phyloP scores from a whole-genome alignment of 805 yeast genomes.

The Saccharomycopsis sp. region DNA sequence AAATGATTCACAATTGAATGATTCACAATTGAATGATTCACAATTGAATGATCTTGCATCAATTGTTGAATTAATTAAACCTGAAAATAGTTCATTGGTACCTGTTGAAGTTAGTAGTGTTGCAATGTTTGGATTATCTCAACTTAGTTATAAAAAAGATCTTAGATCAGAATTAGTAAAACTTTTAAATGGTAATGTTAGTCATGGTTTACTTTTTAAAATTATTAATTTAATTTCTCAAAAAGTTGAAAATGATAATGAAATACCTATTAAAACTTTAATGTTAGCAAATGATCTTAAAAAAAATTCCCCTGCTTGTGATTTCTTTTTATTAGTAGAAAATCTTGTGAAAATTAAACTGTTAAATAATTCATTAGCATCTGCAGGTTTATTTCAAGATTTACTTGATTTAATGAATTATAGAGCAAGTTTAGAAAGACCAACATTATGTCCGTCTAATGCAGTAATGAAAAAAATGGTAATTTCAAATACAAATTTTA shows the following conservation, averaged over 20 bases:
- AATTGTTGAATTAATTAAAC: slow-evolving; percentile 61
- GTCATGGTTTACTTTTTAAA: slow-evolving; percentile 75
- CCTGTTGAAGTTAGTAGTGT: slow-evolving; percentile 34
- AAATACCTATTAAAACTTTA: slow-evolving; percentile 2
- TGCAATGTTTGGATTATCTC: slow-evolving; percentile 58
- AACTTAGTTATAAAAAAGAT: slow-evolving; percentile 52
- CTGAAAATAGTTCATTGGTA: slow-evolving; percentile 37
- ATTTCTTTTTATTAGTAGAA: slow-evolving; percentile 49
- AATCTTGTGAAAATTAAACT: slow-evolving; percentile 45
- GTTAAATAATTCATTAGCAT: slow-evolving; percentile 16
- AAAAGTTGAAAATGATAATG: slow-evolving; percentile 30
- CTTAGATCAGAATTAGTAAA: slow-evolving; percentile 73
- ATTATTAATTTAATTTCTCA: slow-evolving; percentile 54
- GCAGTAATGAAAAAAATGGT: slow-evolving; percentile 41
- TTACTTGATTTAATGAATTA: slow-evolving; percentile 50
- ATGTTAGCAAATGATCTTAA: no score
- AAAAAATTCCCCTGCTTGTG: no score
- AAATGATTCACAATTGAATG: no score
- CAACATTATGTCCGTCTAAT: slow-evolving; percentile 53
- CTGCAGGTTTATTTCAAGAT: slow-evolving; percentile 68
- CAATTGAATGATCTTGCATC: slow-evolving; percentile 64
- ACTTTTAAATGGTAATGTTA: slow-evolving; percentile 74
- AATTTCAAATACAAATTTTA: slow-evolving; percentile 43
- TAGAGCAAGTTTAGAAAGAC: slow-evolving; percentile 40
- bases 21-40: slow-evolving; percentile 57